phyloP scores from a whole-genome alignment of 805 yeast genomes.

The Kuraishia floccosa region DNA sequence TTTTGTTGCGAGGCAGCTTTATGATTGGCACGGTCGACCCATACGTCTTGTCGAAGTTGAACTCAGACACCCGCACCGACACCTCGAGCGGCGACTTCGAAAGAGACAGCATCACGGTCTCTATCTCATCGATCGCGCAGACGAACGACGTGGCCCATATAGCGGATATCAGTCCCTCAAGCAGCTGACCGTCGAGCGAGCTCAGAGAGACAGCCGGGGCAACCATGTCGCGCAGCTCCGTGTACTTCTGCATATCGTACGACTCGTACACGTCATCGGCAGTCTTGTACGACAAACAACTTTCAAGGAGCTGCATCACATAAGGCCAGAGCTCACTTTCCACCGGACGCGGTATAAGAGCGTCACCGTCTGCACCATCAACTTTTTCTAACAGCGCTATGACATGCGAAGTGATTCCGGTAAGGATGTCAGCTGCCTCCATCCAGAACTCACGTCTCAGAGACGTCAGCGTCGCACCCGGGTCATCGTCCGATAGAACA shows the following conservation, averaged over 20 bases:
- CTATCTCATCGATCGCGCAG: conserved; percentile 48
- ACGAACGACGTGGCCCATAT: conserved; percentile 51
- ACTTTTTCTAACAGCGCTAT: conserved; percentile 9
- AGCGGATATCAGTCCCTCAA: conserved; percentile 31
- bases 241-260: conserved; percentile 34
- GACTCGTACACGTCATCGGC: conserved; percentile 22
- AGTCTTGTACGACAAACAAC: conserved; percentile 23
- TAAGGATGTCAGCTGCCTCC: conserved; percentile 30
- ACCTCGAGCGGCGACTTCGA: conserved; percentile 19
- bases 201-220: conserved; percentile 24
- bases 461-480: neutral
- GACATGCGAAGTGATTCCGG: conserved; percentile 20
- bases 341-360: conserved; percentile 7
- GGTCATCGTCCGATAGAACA: too few species aligned
- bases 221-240: conserved; percentile 25
- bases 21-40: conserved; percentile 51
- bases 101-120: conserved; percentile 13
- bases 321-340: conserved; percentile 23
- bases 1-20: conserved; percentile 27
- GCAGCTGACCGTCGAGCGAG: conserved; percentile 15
- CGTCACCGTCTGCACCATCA: neutral
- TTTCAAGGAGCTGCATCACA: conserved; percentile 26
- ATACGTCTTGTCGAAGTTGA: conserved; percentile 35
- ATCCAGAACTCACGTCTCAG: conserved; percentile 38
- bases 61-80: conserved; percentile 23